Evolutionary conservation across 495 filamentous ascomycete species (phyloP).

Genomic region (Penicillium bialowiezense): DNA sequence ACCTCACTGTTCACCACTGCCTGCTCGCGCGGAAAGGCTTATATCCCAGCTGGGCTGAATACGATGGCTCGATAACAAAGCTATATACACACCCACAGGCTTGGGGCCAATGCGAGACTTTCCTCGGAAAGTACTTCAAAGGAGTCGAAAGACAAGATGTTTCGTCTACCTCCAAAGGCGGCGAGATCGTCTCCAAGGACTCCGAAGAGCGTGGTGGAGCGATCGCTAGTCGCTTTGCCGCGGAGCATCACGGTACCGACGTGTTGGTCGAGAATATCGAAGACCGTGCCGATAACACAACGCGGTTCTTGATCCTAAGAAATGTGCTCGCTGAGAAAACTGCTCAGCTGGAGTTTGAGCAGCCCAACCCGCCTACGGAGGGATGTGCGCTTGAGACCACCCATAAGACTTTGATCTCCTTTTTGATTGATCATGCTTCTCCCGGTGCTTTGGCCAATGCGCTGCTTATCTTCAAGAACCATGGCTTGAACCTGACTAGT

Average conservation of each 20-base stretch:
- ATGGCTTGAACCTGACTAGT: slow-evolving; percentile 78
- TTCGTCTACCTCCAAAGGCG: slow-evolving; percentile 79
- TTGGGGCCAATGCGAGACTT: slow-evolving; percentile 86
- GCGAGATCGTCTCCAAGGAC: slow-evolving; percentile 67
- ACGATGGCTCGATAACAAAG: slow-evolving; percentile 37
- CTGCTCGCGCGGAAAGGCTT: slow-evolving; percentile 56
- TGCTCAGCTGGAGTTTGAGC: slow-evolving; percentile 18
- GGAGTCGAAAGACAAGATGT: slow-evolving; percentile 77
- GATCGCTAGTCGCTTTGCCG: slow-evolving; percentile 72
- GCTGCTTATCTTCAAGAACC: slow-evolving; percentile 69
- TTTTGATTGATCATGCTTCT: slow-evolving; percentile 72
- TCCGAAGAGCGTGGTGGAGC: slow-evolving; percentile 61
- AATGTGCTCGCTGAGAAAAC: slow-evolving; percentile 36
- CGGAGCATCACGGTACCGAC: slow-evolving; percentile 60
- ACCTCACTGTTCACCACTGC: slow-evolving; percentile 82
- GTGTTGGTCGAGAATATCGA: slow-evolving; percentile 74
- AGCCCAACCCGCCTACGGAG: slow-evolving; percentile 10
- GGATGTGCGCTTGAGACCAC: slow-evolving; percentile 16
- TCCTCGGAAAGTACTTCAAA: slow-evolving; percentile 63
- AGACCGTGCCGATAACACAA: slow-evolving; percentile 80
- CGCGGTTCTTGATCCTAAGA: slow-evolving; percentile 77
- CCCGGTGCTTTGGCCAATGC: slow-evolving; percentile 81
- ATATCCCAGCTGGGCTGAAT: slow-evolving; percentile 24
- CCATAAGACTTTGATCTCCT: slow-evolving; percentile 74
- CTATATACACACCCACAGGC: slow-evolving; percentile 93